phyloP scores from a whole-genome alignment of 306 rosid genomes.

The Cajanus cajan region DNA sequence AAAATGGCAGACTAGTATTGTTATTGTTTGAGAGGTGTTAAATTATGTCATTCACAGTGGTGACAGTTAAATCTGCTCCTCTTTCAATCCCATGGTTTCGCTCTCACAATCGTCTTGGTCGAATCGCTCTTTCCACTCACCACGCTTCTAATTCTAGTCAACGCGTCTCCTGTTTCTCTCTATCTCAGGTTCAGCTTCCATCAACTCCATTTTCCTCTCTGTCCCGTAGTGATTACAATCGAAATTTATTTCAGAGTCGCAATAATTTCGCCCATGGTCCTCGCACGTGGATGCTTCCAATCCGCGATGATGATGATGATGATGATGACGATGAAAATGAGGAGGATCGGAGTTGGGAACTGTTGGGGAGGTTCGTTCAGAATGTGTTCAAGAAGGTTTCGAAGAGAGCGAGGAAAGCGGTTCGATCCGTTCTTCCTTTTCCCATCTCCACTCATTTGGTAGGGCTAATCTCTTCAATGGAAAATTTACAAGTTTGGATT shows the following conservation, averaged over 20 bases:
- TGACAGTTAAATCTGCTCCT: conserved; percentile 15
- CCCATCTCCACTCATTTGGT: conserved; percentile 67
- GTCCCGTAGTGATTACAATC: background rate
- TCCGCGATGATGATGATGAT: conserved; percentile 43
- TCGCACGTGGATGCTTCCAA: conserved; percentile 55
- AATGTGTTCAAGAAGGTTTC: conserved; percentile 69
- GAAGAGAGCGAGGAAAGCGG: conserved; percentile 61
- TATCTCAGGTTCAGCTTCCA: background rate
- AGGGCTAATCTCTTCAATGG: background rate
- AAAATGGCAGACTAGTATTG: background rate
- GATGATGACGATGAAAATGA: conserved; percentile 41
- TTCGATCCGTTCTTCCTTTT: conserved; percentile 71
- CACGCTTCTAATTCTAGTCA: conserved; percentile 37
- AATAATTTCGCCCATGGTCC: conserved; percentile 44
- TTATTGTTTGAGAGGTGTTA: background rate
- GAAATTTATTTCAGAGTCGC: conserved; percentile 44
- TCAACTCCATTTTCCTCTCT: background rate
- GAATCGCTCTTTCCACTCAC: conserved; percentile 15
- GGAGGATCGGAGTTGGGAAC: conserved; percentile 75
- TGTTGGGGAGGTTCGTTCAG: conserved; percentile 61
- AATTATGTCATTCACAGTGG: conserved; percentile 39
- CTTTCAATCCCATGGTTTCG: background rate
- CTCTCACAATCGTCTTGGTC: conserved; percentile 5
- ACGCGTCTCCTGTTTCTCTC: conserved; percentile 40
- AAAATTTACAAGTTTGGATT: background rate